Evolutionary conservation across 2,329 filamentous ascomycete genomes (phyloP).

Genomic region (Coleophoma cylindrospora): DNA sequence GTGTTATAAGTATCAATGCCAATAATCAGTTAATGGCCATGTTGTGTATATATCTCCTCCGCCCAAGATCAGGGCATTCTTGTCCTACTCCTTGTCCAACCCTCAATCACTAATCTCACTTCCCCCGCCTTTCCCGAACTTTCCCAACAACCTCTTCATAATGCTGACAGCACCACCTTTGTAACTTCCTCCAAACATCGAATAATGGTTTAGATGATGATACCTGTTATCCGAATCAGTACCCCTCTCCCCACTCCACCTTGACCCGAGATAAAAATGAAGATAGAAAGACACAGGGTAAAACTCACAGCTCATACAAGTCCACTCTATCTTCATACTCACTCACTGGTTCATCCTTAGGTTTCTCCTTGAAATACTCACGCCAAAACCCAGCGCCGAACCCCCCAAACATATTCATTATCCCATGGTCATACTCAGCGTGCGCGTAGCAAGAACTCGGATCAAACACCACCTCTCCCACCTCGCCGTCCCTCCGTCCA

Average conservation of each 20-base stretch:
- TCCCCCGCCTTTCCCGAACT: conserved; percentile 49
- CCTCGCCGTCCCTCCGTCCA: conserved; percentile 29
- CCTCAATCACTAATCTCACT: no score
- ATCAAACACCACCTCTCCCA: conserved; percentile 78
- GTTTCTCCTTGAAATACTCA: conserved; percentile 69
- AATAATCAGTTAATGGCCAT: no score
- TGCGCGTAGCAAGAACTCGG: conserved; percentile 79
- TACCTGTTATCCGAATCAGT: conserved; percentile 47
- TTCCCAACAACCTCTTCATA: conserved; percentile 68
- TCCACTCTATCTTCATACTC: conserved; percentile 82
- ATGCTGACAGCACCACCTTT: conserved; percentile 70
- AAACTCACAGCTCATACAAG: conserved; percentile 75
- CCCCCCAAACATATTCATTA: conserved; percentile 96
- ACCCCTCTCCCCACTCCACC: neutral
- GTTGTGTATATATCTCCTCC: no score
- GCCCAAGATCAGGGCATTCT: no score
- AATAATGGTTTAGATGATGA: conserved; percentile 77
- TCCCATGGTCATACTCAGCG: conserved; percentile 84
- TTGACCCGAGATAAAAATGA: neutral
- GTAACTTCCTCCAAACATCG: conserved; percentile 76
- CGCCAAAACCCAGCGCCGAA: conserved; percentile 68
- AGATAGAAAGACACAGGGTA: neutral
- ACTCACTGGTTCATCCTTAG: conserved; percentile 69
- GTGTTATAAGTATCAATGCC: no score
- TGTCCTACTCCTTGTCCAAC: no score